Percentiles rank a stretch among this genome's conserved stretches.
These are phyloP conservation scores for Penicillium argentinense DNA, from an alignment of 495 filamentous ascomycete genomes.

Conservation along the genomic window DNA sequence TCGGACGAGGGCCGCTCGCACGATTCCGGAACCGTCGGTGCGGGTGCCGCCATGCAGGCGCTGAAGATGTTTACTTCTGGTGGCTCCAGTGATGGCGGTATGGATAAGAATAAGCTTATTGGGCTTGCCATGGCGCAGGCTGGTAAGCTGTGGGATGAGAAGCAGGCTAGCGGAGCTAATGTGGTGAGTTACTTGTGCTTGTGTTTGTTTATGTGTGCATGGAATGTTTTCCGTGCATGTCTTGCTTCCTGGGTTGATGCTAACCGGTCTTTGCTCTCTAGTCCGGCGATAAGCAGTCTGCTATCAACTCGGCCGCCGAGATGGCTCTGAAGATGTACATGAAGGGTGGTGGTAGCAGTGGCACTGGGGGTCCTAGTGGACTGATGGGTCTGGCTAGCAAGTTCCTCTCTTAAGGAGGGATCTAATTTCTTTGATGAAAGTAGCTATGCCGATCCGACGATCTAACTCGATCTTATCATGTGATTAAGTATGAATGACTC, in stretches of 20 bases:
- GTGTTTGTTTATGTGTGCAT: neutral
- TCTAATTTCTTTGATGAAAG: neutral
- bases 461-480: neutral
- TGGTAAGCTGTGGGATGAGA: constrained; percentile 63
- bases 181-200: constrained; percentile 40
- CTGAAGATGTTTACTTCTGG: constrained; percentile 63
- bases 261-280: constrained; percentile 9
- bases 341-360: constrained; percentile 54
- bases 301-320: constrained; percentile 58
- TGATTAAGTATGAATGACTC: too few species aligned
- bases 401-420: constrained; percentile 32
- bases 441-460: too few species aligned
- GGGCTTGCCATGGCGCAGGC: constrained; percentile 70
- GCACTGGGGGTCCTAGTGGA: constrained; percentile 46
- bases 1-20: constrained; percentile 30
- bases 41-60: constrained; percentile 66
- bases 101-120: constrained; percentile 60
- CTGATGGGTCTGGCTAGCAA: constrained; percentile 61
- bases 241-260: constrained; percentile 14
- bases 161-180: constrained; percentile 42
- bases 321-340: constrained; percentile 71
- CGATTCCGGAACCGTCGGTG: constrained; percentile 48
- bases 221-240: too few species aligned
- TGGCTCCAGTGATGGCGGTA: constrained; percentile 26
- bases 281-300: constrained; percentile 60